Base-by-base conservation (phyloP, 306 rosid species). In the Medicago arabica region DNA sequence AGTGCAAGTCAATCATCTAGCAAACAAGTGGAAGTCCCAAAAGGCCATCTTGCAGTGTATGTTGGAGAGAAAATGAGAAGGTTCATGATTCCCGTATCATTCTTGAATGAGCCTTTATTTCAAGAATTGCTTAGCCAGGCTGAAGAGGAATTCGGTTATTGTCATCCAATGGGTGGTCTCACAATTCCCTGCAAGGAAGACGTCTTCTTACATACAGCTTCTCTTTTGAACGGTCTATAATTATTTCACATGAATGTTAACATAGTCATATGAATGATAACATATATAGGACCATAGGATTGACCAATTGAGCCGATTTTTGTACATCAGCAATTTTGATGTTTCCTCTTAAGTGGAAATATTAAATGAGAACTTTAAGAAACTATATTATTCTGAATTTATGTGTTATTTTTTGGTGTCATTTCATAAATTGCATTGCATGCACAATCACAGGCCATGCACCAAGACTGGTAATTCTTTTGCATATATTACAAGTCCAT, bases 41-140 rank as follows among this genome's bases (percentile, higher is more conserved):
- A 84, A 44, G 50, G 50, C 50, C 11, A 44, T 44, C 62, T 85
- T 51, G 88, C 92, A 0, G 86, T 86, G 4, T 88, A 86, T 18
- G 89, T 88, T 43, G 88, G 93, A n/a, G 87, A 43, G 62, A 77
- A 83, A 53, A 84, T 71, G 74, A 87, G 78, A 81, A 34, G 85
- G 58, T 84, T 72, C 49, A 58, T 75, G 75, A 77, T 89, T 43
- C 89, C 86, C 0, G n/a, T 80, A 43, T 59, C 80, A 10, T 78
- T 66, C 77, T 63, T 89, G 80, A 82, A 83, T 28, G 62, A 84
- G 17, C 81, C 88, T 58, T 61, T 70, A 14, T 88, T 90, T 40
- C 80, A 44, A 39, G 81, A 82, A 15, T 70, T 86, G 66, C 69
- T 86, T 5, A 60, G 59, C 47, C 76, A 71, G 43, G 82, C 83